A percentile compares a stretch with the other conserved stretches of the same genome.
Evolutionary conservation across 2,329 filamentous ascomycete genomes (phyloP).

Genomic region (Alternaria viburni): DNA sequence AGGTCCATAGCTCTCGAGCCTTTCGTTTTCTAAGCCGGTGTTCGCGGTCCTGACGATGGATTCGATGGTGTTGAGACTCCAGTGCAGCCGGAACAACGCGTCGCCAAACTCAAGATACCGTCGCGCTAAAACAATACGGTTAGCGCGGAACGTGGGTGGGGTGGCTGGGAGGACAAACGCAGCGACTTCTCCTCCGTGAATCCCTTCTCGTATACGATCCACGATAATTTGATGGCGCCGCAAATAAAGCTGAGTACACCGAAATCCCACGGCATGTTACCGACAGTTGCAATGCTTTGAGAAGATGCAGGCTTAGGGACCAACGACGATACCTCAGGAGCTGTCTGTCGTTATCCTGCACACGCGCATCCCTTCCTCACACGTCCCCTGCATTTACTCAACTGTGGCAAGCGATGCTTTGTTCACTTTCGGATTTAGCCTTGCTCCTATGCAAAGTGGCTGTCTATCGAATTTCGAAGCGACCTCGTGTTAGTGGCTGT

Average conservation of each 20-base stretch:
- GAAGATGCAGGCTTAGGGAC: neutral
- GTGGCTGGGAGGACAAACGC: neutral
- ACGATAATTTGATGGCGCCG: neutral
- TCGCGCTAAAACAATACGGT: neutral
- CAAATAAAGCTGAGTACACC: neutral
- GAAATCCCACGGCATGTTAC: neutral
- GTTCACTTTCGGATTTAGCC: neutral
- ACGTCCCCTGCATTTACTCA: neutral
- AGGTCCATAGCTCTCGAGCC: neutral
- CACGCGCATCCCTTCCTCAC: neutral
- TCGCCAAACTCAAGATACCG: neutral
- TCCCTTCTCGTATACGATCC: neutral
- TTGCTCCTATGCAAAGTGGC: neutral
- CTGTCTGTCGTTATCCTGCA: neutral
- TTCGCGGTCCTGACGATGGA: neutral
- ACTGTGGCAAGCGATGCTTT: neutral
- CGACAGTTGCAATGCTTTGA: neutral
- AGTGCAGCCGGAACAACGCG: neutral
- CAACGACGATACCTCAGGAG: neutral
- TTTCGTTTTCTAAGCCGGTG: neutral
- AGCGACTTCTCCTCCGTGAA: neutral
- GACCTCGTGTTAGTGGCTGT: neutral
- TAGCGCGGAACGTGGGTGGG: neutral
- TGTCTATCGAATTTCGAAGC: neutral
- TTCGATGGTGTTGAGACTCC: neutral